Evolutionary conservation across 495 filamentous ascomycete species (phyloP).

Genomic region (Hypomontagnella submonticulosa): DNA sequence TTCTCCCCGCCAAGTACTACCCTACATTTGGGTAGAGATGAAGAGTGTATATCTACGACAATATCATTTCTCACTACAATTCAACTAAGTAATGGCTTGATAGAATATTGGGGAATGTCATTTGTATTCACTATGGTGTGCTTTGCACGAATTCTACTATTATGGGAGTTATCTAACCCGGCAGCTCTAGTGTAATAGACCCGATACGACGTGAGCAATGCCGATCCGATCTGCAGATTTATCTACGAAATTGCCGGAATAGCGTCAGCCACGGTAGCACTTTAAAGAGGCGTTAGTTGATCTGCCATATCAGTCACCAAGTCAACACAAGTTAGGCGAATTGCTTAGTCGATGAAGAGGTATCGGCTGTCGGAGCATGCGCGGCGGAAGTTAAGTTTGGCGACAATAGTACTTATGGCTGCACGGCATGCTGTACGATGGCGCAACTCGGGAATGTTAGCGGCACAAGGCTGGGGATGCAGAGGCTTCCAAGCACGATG

Average conservation of each 20-base stretch:
- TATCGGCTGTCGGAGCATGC: constrained; percentile 28
- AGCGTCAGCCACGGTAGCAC: too few species aligned
- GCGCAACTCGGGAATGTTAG: constrained; percentile 2
- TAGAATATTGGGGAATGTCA: too few species aligned
- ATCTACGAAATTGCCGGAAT: too few species aligned
- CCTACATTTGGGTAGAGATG: too few species aligned
- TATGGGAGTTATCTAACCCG: neutral
- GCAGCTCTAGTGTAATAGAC: neutral
- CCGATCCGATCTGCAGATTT: too few species aligned
- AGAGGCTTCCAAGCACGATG: neutral
- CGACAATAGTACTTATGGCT: constrained; percentile 6
- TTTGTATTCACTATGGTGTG: neutral
- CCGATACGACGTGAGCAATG: too few species aligned
- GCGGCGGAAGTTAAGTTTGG: constrained; percentile 5
- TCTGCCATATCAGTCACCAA: constrained; percentile 18
- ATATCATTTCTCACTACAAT: too few species aligned
- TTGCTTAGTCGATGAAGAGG: neutral
- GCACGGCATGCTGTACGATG: neutral
- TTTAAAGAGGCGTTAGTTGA: neutral
- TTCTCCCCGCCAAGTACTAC: too few species aligned
- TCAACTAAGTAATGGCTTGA: too few species aligned
- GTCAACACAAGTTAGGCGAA: neutral
- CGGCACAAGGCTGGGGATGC: neutral
- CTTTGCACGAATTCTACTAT: neutral
- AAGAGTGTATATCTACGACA: too few species aligned